Base-by-base conservation (phyloP, 2,329 filamentous ascomycete genomes). In the Paraphoma chrysanthemicola region DNA sequence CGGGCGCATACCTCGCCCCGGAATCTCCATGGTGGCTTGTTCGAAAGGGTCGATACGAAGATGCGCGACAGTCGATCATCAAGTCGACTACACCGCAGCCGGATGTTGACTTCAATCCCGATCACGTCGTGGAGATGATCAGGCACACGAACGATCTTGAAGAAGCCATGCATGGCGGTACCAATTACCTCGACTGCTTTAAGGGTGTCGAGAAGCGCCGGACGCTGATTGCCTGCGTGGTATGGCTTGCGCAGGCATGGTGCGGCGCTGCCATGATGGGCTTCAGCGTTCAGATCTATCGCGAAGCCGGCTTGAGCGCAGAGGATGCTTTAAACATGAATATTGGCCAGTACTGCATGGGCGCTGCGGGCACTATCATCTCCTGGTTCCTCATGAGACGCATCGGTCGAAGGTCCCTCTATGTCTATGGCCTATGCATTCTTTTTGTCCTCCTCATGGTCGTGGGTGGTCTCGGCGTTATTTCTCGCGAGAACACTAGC, bases 141-240 rank as follows among this genome's bases (percentile, higher is more conserved):
- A 85, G 91, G 1, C 90, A 93, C 69, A 96, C 92, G 0, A 92
- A 90, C 1, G 88, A 88, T 0, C 79, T 93, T 8, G 92, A 96
- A 72, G 83, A 90, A 68, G 78, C 84, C 74, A 88, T 91, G 28
- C 53, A 59, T 44, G 79, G 80, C 7, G 91, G 91, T 29, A 86
- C 90, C 4, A 87, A 84, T 48, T 96, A 94, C 75, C 76, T 84
- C 65, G 91, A 96, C 72, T 96, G 91, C 78, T 95, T 96, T 83
- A 88, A 84, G 73, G 91, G 91, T 6, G 83, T 85, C 8, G 88
- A 96, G 69, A 81, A 88, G 48, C 88, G 92, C 51, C 86, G 92
- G n/a, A 96, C 92, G 1, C 91, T 90, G 69, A 87, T 88, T 59
- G 81, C 85, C 16, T 85, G 82, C 63, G 75, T 79, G 72, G 70